Evolutionary conservation across 1,284 basidiomycete species (phyloP).

Genomic region (Pisolithus thermaeus): DNA sequence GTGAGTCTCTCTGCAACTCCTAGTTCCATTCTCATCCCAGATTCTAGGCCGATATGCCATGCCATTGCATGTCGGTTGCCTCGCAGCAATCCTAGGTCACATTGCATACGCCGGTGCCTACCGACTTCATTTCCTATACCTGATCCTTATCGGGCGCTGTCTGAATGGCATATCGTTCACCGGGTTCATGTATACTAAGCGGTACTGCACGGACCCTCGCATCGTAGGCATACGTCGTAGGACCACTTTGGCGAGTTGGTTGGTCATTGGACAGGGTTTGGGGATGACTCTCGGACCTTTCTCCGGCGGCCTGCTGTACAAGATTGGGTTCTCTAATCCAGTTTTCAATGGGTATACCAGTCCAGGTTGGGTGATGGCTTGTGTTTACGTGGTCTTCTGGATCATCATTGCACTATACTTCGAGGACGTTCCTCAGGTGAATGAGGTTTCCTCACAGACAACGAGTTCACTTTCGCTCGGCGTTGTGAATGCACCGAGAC

Average conservation of each 20-base stretch:
- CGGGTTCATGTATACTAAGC: conserved; percentile 49
- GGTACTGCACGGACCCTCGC: conserved; percentile 60
- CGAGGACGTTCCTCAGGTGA: conserved; percentile 41
- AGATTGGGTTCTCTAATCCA: conserved; percentile 43
- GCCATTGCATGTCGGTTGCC: conserved; percentile 41
- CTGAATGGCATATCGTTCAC: conserved; percentile 41
- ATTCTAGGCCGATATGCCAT: conserved; percentile 44
- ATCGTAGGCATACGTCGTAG: conserved; percentile 61
- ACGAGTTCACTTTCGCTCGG: neutral
- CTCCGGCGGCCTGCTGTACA: conserved; percentile 56
- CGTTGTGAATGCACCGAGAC: conserved; percentile 4
- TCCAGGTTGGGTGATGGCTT: conserved; percentile 63
- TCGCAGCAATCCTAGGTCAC: conserved; percentile 37
- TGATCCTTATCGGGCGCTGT: conserved; percentile 45
- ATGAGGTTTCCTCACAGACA: conserved; percentile 7
- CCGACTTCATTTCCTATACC: conserved; percentile 39
- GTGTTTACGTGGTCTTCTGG: conserved; percentile 50
- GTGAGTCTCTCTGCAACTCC: conserved; percentile 26
- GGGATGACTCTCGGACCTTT: conserved; percentile 67
- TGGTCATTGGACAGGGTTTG: conserved; percentile 58
- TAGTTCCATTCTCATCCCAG: neutral
- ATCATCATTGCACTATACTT: conserved; percentile 38
- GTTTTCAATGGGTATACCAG: conserved; percentile 62
- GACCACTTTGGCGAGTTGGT: conserved; percentile 58
- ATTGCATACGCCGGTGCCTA: conserved; percentile 43